Evolutionary conservation across 805 yeast species (phyloP), one percentile per base, ranked within the genome.

Genomic region (Phaffomyces thermotolerans): DNA sequence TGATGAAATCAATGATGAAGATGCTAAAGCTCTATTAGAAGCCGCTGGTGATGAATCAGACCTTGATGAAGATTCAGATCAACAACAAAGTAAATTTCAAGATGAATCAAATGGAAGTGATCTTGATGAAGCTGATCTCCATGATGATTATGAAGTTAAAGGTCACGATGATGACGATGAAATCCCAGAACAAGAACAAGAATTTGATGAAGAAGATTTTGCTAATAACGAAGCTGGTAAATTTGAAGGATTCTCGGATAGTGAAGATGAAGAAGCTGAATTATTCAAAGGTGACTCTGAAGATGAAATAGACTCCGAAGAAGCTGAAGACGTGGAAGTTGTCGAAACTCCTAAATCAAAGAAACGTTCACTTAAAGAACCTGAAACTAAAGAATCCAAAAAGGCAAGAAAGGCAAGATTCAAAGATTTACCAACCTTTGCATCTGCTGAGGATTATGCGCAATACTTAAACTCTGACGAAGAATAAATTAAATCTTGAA

Each of bases 371-470:
- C 40, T 56, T 42, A 36, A 56, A 41, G 39, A 56, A 44, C 18
- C 51, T 39, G 45, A 39, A 38, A 50, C 51, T 8, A 45, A 48
- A 37, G 32, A 45, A n/a, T 31, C 40, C 17, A 52, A 58, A 55
- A 46, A 59, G 54, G 43, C 71, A 17, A 79, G 75, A 68, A 78
- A 71, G 58, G 64, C 69, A 37, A 80, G 76, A 61, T 66, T 84
- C 56, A 80, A 76, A 57, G 78, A 73, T 38, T 68, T 90, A 47
- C 97, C 97, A 20, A 71, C 79, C 18, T 90, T 88, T 67, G 97
- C 96, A 1, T 81, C 89, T 37, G 95, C 81, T 9, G 96, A 85
- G 35, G 95, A 85, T 48, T 89, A 88, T 59, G 81, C 91, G 24
- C 71, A 85, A 58, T 81, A 80, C 53, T 65, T 85, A 60, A 72